Base-by-base conservation (phyloP, 495 filamentous ascomycete species). In the Trichocladium uniseriatum region DNA sequence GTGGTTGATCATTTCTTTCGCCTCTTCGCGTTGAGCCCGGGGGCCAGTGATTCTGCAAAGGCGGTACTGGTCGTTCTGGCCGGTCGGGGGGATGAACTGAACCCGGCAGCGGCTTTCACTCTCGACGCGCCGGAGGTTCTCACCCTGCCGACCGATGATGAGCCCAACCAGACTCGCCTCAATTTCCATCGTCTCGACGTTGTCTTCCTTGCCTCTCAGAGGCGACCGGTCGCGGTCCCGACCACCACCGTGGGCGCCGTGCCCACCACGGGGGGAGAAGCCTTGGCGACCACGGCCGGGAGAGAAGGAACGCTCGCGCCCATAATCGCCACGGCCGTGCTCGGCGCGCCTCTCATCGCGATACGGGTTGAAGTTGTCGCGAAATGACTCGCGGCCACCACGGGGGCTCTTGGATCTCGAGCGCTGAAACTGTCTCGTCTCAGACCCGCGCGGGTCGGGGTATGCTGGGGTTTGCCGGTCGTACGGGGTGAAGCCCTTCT, bases 71-170 rank as follows among this genome's bases (percentile, higher is more conserved):
- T 81, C 84, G 37, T 71, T 72, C 51, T 85, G 82, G 44, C 70
- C 69, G 18, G 78, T 73, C 10, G 83, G 76, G n/a, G 83, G 84
- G 38, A 89, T 71, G 62, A 92, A 92, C 64, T 92, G 87, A 9
- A 92, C 86, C 43, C 85, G 69, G 55, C 86, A 83, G 5, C 79
- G 76, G 13, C 81, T 86, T 48, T 89, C 83, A 15, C 75, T 62
- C 60, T 92, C 87, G 48, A 92, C 82, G 31, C 83, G 81, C 50
- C 85, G 73, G 22, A 92, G 69, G 47, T 88, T 92, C 62, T 92
- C 87, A 41, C 87, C 87, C 53, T 86, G 80, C 31, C 86, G 76
- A 13, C 87, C 87, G 56, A 92, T 92, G 59, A 92, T 89, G 9
- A 92, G 69, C 21, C 87, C 87, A 29, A 92, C 87, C 34, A 89